These are phyloP conservation scores for Syzygium syzygioides DNA, from an alignment of 441 rosid genomes.

Conservation along the genomic window DNA sequence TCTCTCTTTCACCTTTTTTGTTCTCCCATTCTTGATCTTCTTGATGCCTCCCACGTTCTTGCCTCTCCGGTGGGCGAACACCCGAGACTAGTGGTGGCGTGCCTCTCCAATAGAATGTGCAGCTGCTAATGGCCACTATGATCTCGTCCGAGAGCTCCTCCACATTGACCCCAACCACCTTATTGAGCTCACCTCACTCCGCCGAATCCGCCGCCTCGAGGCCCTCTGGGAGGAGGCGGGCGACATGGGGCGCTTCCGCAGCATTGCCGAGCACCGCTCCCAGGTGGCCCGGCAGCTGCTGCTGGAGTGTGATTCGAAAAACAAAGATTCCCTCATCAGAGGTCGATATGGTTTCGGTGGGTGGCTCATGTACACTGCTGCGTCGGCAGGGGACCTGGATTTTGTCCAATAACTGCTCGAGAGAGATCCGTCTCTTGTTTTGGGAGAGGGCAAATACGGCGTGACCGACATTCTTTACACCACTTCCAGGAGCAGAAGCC, in stretches of 20 bases:
- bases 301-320: neutral
- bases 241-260: neutral
- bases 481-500: neutral
- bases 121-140: neutral
- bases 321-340: neutral
- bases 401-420: neutral
- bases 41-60: neutral
- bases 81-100: slow-evolving; percentile 1
- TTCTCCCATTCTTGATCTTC: neutral
- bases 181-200: slow-evolving; percentile 3
- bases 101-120: neutral
- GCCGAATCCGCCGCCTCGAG: neutral
- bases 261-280: neutral
- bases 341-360: neutral
- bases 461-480: neutral
- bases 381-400: neutral
- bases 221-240: neutral
- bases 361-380: neutral
- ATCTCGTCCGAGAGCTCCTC: slow-evolving; percentile 1
- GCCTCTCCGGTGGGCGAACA: slow-evolving; percentile 1
- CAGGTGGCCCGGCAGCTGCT: neutral
- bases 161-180: neutral
- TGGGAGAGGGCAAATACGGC: neutral
- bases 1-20: neutral
- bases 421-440: neutral